phyloP scores from a whole-genome alignment of 164 flowering plant genomes.

The Euptelea pleiosperma region DNA sequence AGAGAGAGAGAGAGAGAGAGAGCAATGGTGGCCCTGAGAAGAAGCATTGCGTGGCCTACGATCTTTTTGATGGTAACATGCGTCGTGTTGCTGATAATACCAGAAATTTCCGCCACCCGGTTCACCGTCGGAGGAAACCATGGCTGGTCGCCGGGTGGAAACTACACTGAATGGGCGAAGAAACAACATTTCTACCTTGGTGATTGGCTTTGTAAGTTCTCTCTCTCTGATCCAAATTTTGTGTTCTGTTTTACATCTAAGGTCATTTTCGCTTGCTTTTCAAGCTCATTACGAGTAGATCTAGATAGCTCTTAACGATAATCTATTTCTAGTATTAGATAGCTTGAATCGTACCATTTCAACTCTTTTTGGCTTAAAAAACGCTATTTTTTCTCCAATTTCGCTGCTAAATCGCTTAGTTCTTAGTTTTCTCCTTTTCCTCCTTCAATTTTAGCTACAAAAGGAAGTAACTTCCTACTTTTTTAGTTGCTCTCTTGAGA shows the following conservation, averaged over 20 bases:
- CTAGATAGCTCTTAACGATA: neutral
- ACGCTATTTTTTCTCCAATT: neutral
- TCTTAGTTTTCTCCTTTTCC: neutral
- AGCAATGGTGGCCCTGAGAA: slow-evolving; percentile 10
- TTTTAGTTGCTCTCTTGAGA: neutral
- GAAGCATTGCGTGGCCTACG: neutral
- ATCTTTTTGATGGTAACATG: slow-evolving; percentile 8
- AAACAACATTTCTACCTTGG: slow-evolving; percentile 4
- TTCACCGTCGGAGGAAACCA: slow-evolving; percentile 11
- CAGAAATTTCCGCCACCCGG: slow-evolving; percentile 6
- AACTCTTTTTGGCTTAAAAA: neutral
- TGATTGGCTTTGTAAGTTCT: slow-evolving; percentile 23
- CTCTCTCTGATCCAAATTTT: neutral
- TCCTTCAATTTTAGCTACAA: neutral
- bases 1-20: slow-evolving; percentile 6
- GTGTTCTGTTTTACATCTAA: neutral
- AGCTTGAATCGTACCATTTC: neutral
- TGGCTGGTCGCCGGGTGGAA: slow-evolving; percentile 10
- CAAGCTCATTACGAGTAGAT: slow-evolving; percentile 1
- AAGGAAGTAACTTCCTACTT: neutral
- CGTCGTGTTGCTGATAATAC: slow-evolving; percentile 5
- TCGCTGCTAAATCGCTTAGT: neutral
- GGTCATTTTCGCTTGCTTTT: neutral
- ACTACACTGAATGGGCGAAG: slow-evolving; percentile 22
- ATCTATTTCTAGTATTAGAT: neutral